A percentile compares a stretch with the other conserved stretches of the same genome.
Conservation (phyloP, 495 filamentous ascomycete genomes). For the Aspergillus egyptiacus region DNA sequence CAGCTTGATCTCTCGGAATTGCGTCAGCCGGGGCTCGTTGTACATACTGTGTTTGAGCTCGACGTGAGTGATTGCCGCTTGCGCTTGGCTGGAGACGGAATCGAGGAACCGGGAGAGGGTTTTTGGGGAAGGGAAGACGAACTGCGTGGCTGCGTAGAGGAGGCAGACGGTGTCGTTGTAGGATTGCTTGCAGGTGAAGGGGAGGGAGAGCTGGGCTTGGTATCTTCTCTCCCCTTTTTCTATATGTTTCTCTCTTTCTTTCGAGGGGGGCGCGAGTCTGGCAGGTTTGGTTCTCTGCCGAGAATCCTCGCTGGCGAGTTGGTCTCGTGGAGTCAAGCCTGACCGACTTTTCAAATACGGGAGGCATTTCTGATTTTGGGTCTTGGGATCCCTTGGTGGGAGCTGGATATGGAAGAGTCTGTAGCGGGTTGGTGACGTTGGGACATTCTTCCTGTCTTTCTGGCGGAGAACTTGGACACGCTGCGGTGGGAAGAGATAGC, state of each 20-base stretch:
- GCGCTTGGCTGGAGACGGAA: conserved; percentile 2
- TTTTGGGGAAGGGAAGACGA: conserved; percentile 18
- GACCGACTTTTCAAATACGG: background rate
- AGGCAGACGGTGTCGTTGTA: conserved; percentile 17
- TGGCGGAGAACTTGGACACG: conserved; percentile 10
- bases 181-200: conserved; percentile 14
- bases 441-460: background rate
- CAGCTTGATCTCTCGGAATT: conserved; percentile 14
- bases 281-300: too few relatives aligned
- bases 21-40: conserved; percentile 17
- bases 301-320: too few relatives aligned
- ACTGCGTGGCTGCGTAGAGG: conserved; percentile 22
- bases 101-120: conserved; percentile 14
- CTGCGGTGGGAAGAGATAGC: conserved; percentile 10
- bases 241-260: too few relatives aligned
- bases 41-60: conserved; percentile 26
- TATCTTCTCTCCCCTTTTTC: background rate
- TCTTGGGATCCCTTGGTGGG: background rate
- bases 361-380: background rate
- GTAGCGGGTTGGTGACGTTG: conserved; percentile 2
- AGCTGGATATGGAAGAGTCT: conserved; percentile 9
- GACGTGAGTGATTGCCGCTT: conserved; percentile 17
- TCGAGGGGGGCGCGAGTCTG: too few relatives aligned
- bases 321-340: too few relatives aligned
- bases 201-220: conserved; percentile 3